Conservation (phyloP, 2,329 filamentous ascomycete species). For the Nothophoma quercina region DNA sequence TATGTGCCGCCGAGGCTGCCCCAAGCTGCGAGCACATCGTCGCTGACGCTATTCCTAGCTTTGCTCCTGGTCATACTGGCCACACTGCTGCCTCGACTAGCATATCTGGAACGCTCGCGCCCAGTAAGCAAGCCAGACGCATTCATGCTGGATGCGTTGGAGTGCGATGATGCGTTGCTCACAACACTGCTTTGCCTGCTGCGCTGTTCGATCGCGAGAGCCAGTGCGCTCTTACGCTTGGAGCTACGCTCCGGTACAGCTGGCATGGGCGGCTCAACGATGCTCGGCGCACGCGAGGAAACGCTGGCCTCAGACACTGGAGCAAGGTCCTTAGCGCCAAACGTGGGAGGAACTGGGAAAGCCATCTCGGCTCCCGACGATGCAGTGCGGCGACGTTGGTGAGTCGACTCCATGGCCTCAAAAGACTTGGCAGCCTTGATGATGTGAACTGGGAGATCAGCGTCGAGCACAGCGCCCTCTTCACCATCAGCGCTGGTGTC, state of each 20-base stretch:
- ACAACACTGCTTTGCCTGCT: constrained; percentile 35
- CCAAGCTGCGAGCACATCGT: constrained; percentile 58
- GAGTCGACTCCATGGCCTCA: constrained; percentile 19
- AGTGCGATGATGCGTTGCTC: constrained; percentile 20
- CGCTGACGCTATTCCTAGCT: constrained; percentile 51
- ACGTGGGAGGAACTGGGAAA: constrained; percentile 28
- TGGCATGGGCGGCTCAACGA: constrained; percentile 24
- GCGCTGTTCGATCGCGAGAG: constrained; percentile 2
- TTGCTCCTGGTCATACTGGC: constrained; percentile 28
- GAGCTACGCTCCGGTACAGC: constrained; percentile 3
- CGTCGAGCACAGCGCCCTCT: constrained; percentile 34
- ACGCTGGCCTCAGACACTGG: constrained; percentile 32
- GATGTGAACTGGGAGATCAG: constrained; percentile 29
- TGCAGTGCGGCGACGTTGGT: constrained; percentile 46
- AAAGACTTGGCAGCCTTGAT: constrained; percentile 31
- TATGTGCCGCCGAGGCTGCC: constrained; percentile 54
- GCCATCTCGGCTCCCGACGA: constrained; percentile 42
- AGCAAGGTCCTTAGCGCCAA: constrained; percentile 24
- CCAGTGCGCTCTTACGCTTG: constrained; percentile 3
- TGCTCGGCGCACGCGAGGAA: constrained; percentile 31
- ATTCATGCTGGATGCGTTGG: constrained; percentile 17
- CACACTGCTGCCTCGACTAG: constrained; percentile 35
- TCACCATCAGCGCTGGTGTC: constrained; percentile 44
- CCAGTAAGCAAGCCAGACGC: not conserved
- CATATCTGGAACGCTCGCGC: constrained; percentile 19